phyloP scores from a whole-genome alignment of 2,329 filamentous ascomycete species.

The Neopestalotiopsis sp. region DNA sequence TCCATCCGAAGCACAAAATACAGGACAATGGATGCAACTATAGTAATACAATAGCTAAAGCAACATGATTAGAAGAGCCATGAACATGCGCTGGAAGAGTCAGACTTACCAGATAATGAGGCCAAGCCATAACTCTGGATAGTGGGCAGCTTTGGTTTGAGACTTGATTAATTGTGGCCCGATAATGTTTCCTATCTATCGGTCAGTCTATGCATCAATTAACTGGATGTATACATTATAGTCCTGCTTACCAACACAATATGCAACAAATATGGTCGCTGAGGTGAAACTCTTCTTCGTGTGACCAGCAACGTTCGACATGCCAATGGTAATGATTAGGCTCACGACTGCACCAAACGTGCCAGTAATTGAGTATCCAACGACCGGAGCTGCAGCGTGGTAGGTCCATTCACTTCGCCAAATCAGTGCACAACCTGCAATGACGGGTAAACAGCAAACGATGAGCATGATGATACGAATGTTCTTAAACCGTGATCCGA shows the following conservation, averaged over 20 bases:
- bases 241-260: conserved; percentile 59
- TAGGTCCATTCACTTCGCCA: conserved; percentile 72
- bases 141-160: conserved; percentile 69
- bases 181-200: conserved; percentile 67
- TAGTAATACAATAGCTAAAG: conserved; percentile 70
- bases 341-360: conserved; percentile 76
- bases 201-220: conserved; percentile 6
- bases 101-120: conserved; percentile 61
- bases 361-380: conserved; percentile 74
- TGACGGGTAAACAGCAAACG: conserved; percentile 72
- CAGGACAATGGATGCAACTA: conserved; percentile 58
- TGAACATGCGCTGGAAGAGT: conserved; percentile 18
- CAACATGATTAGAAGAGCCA: not conserved
- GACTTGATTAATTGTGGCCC: conserved; percentile 74
- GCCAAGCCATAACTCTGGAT: conserved; percentile 73
- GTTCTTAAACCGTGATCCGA: conserved; percentile 64
- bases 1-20: conserved; percentile 65
- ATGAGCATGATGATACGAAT: conserved; percentile 70
- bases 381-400: conserved; percentile 68
- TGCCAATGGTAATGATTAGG: conserved; percentile 55
- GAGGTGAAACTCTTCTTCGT: conserved; percentile 83
- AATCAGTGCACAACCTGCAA: conserved; percentile 75
- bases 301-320: conserved; percentile 74
- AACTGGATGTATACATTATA: not conserved
- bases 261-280: conserved; percentile 75